Evolutionary conservation across 768 basidiomycete species (phyloP), one percentile per base, ranked within the genome.

Genomic region (Psilocybe tampanensis): DNA sequence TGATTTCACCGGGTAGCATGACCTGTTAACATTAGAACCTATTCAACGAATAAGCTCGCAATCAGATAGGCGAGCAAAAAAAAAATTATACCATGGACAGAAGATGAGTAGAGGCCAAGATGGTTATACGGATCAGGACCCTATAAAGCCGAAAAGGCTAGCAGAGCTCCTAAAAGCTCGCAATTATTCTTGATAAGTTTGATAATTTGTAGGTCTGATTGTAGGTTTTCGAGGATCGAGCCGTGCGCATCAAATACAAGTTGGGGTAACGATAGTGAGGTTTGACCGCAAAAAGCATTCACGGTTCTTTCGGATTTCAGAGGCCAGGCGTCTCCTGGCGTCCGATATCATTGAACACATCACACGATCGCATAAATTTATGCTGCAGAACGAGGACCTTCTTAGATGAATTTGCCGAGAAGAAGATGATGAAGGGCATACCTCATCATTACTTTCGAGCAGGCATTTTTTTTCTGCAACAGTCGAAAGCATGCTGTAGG

Each of bases 1-100:
- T 56, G 55, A 56, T 56, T 51, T 56, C 55, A 45, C 55, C 55
- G 55, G 55, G 49, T 56, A 56, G 47, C 12, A 42, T 44, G 36
- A 44, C 22, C 47, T 39, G 43, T 48, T 34, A 45, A 51, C 41
- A 42, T 41, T 36, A 43, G 44, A 44, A 51, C 39, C 42, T 51
- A 45, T 56, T 51, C 48, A 29, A 45, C 32, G n/a, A 51, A 44
- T 56, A 45, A 56, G 55, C 49, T 51, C 49, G 29, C 29, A 56
- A 50, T 45, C 42, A 15, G 21, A 56, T 51, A 39, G 49, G 17
- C 19, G 42, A 50, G 33, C 36, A 32, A 26, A 36, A 36, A 50
- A 44, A 13, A 15, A 6, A 8, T 45, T 32, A 50, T 56, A 51
- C 55, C 55, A 45, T 39, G 36, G 55, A 56, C 17, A 49, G 44